Percentiles rank a stretch among this genome's conserved stretches.
Evolutionary conservation across 306 rosid species (phyloP).

Genomic region (Hylodesmum podocarpum): DNA sequence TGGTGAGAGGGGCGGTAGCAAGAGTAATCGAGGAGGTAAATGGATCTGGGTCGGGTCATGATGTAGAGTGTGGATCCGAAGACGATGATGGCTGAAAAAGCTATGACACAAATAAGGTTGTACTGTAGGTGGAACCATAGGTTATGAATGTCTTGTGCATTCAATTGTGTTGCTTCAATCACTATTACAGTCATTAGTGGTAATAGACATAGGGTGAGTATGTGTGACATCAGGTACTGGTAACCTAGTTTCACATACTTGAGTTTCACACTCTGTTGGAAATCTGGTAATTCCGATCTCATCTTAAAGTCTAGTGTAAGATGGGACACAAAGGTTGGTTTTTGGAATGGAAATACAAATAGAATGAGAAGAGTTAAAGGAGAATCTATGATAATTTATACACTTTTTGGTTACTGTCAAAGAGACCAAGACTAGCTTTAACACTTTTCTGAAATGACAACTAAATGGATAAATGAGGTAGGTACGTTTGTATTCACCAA

Average conservation of each 20-base stretch:
- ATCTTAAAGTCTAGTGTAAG: too few relatives aligned
- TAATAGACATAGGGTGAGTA: conserved; percentile 39
- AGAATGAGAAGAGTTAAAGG: too few relatives aligned
- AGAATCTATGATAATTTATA: too few relatives aligned
- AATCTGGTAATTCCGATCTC: conserved; percentile 28
- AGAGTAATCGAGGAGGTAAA: conserved; percentile 57
- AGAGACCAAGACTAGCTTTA: too few relatives aligned
- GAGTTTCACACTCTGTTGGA: conserved; percentile 44
- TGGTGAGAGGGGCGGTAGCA: conserved; percentile 44
- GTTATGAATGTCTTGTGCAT: conserved; percentile 31
- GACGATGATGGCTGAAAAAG: conserved; percentile 27
- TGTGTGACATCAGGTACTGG: conserved; percentile 52
- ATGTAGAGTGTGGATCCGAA: conserved; percentile 47
- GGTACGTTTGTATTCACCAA: too few relatives aligned
- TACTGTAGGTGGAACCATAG: conserved; percentile 52
- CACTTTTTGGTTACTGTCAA: too few relatives aligned
- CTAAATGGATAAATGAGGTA: too few relatives aligned
- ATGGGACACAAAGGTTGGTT: too few relatives aligned
- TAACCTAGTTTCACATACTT: conserved; percentile 60
- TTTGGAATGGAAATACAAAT: too few relatives aligned
- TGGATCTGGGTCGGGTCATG: conserved; percentile 51
- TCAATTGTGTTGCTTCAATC: conserved; percentile 40
- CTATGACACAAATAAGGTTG: conserved; percentile 39
- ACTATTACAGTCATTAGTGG: conserved; percentile 42
- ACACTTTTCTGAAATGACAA: too few relatives aligned